Evolutionary conservation across 805 yeast species (phyloP), one percentile per base, ranked within the genome.

Genomic region (Candida chauliodis): DNA sequence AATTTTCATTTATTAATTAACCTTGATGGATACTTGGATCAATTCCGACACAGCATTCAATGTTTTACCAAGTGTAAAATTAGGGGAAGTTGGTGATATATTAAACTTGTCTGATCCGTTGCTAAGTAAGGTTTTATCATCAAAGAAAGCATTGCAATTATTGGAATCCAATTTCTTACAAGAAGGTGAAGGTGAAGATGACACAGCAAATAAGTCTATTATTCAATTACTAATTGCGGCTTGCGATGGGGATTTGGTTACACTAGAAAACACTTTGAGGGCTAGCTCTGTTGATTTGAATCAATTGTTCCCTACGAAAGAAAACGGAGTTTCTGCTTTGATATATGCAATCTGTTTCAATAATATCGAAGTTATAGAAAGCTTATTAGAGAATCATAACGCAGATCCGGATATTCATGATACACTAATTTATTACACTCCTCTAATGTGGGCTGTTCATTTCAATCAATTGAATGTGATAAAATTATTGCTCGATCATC

Each of bases 361-460:
- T 42, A 66, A 79, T 25, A 50, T 58, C 8, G 67, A 62, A 6
- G 63, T 75, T 30, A 73, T 73, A 1, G 82, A 80, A 30, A 40
- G 52, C 11, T 51, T 79, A 1, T 53, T 81, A 15, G 47, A 66
- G 16, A 57, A 59, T 18, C 62, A 69, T 30, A 50, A 56, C 10
- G 75, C 66, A 5, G 78, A 76, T 48, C 69, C 76, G 6, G 79
- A 80, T 48, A 47, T 62, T 25, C 50, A 58, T 7, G 90, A 82
- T 48, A 60, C 68, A 2, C 39, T 76, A 16, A 54, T 75, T 17
- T 69, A 75, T 2, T 79, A 77, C 57, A 74, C 87, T 0, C 87
- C 96, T 8, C 58, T 85, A 31, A 86, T 85, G 93, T 87, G 95
- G 95, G 90, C 95, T 0, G 77, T 86, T 3, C 74, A 79, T 48